phyloP scores from a whole-genome alignment of 140 eudicot genomes.

The Erigeron philadelphicus region DNA sequence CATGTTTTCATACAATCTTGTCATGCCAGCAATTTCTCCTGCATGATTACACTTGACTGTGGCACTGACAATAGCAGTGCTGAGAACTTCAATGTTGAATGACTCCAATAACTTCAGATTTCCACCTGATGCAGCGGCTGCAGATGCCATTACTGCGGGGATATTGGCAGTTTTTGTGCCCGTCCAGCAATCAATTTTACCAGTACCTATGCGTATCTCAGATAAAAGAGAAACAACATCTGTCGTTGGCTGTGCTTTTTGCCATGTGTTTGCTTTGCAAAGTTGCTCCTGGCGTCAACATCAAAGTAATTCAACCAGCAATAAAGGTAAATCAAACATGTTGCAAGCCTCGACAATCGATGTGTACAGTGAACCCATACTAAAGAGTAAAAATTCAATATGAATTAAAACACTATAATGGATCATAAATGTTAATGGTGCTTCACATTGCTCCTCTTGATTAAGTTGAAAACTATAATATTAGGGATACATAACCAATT shows the following conservation, averaged over 20 bases:
- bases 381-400: too few relatives aligned
- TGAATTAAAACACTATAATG: too few relatives aligned
- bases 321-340: conserved; percentile 8
- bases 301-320: background rate
- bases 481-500: too few relatives aligned
- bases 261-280: conserved; percentile 84
- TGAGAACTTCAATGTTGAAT: conserved; percentile 87
- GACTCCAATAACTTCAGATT: conserved; percentile 65
- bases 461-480: too few relatives aligned
- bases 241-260: conserved; percentile 90
- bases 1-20: conserved; percentile 81
- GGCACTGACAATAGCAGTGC: conserved; percentile 92
- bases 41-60: conserved; percentile 88
- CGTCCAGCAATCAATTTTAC: conserved; percentile 75
- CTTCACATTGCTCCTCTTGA: too few relatives aligned
- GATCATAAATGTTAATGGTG: too few relatives aligned
- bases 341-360: background rate
- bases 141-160: conserved; percentile 99
- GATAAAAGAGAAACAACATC: conserved; percentile 92
- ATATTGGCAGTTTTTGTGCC: conserved; percentile 91
- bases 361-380: too few relatives aligned
- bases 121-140: conserved; percentile 98
- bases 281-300: conserved; percentile 66
- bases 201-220: conserved; percentile 90
- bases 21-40: conserved; percentile 99